A percentile compares a stretch with the other conserved stretches of the same genome.
Evolutionary conservation across 1,284 basidiomycete species (phyloP).

Genomic region (Apiotrichum porosum): DNA sequence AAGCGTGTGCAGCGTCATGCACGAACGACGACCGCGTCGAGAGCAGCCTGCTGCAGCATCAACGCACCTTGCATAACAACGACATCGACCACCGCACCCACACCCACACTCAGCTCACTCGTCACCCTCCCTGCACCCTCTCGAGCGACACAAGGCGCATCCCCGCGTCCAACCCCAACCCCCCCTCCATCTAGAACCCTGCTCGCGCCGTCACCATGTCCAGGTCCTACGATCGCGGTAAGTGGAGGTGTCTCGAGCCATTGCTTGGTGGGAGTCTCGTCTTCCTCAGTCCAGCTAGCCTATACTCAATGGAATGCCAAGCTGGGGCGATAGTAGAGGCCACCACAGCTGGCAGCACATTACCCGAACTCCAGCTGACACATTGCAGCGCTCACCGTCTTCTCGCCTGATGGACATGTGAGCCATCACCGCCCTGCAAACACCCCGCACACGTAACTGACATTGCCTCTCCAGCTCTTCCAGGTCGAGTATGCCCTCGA

Average conservation of each 20-base stretch:
- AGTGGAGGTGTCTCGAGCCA: slow-evolving; percentile 8
- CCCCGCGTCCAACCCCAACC: too few species aligned
- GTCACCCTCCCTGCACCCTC: neutral
- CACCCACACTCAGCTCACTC: neutral
- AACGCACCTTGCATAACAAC: neutral
- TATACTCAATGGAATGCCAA: too few species aligned
- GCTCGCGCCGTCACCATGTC: slow-evolving; percentile 37
- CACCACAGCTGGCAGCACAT: neutral
- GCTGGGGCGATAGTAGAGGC: too few species aligned
- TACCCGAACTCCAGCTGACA: neutral
- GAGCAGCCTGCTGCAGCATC: neutral
- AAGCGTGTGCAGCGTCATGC: neutral
- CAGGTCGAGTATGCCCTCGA: slow-evolving; percentile 94
- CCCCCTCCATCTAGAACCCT: too few species aligned
- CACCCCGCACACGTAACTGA: too few species aligned
- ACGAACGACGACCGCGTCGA: too few species aligned
- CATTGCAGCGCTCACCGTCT: slow-evolving; percentile 67
- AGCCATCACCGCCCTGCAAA: slow-evolving; percentile 11
- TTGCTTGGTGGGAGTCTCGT: too few species aligned
- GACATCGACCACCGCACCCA: neutral
- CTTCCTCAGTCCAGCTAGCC: too few species aligned
- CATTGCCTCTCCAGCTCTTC: slow-evolving; percentile 49
- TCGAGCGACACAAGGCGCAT: too few species aligned
- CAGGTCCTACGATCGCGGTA: slow-evolving; percentile 50
- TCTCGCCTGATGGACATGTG: slow-evolving; percentile 87